Evolutionary conservation across 2,329 filamentous ascomycete species (phyloP), one percentile per base, ranked within the genome.

Genomic region (Trichoderma lentiforme): DNA sequence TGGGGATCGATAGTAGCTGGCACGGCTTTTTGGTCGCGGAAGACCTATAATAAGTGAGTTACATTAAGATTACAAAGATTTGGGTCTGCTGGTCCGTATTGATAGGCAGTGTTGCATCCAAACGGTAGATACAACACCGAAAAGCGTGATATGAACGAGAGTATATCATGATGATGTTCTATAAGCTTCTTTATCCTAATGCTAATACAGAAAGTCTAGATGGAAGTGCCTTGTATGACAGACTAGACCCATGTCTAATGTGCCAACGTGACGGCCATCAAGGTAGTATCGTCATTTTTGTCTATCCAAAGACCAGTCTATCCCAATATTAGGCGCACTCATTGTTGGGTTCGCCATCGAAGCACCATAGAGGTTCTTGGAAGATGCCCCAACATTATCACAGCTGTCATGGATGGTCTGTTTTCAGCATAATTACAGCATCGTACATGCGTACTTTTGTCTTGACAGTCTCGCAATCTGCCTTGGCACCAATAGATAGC

Each of bases 401-500:
- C 32, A 36, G 64, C 24, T 21, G 14, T 32, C 6, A 11, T 15
- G 30, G 64, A 51, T 24, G 57, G 47, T 21, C 15, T 28, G 6
- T 11, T 43, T 58, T 43, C 58, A 64, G 14, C 30, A 47, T 11
- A 11, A 24, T 39, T 26, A 26, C 15, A 57, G 21, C 11, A 32
- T 56, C n/a, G 8, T 60, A 30, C 61, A 30, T 34, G 30, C 70
- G 69, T 32, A 60, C 69, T 65, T 71, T 71, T 66, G 69, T 62
- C 24, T 62, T 36, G 14, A 24, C 56, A 14, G 18, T 61, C 28
- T 68, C 30, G 51, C 57, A 30, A 32, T 34, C 18, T 11, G 21
- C 15, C 70, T 69, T 69, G 64, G 70, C 70, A 15, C 64, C 70
- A 62, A 57, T 61, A 32, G 43, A 56, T 21, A 24, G 28, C 56